Conservation (phyloP, 768 basidiomycete genomes). For the Myochromella boudieri region DNA sequence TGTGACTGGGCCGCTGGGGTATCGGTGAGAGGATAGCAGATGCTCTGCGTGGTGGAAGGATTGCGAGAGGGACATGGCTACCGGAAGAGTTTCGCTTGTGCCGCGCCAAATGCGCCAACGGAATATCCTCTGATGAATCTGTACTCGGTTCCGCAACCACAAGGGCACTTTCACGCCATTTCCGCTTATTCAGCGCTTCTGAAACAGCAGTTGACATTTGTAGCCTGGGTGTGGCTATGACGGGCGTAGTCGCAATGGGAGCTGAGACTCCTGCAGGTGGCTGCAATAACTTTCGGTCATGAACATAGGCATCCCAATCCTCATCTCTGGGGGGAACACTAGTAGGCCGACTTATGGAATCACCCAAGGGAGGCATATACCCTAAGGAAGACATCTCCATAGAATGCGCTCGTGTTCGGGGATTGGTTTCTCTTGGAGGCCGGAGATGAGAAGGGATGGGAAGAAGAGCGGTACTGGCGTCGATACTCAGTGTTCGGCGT, state of each 20-base stretch:
- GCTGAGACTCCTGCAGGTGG: constrained; percentile 79
- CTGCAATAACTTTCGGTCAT: constrained; percentile 80
- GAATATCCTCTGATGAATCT: constrained; percentile 50
- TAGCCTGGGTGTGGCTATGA: constrained; percentile 39
- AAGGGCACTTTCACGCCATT: constrained; percentile 68
- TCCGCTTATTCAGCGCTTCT: constrained; percentile 72
- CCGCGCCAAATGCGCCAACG: constrained; percentile 34
- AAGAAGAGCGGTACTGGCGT: constrained; percentile 53
- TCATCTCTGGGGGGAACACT: constrained; percentile 72
- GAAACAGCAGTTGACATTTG: constrained; percentile 71
- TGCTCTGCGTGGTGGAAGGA: constrained; percentile 46
- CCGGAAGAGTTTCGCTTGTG: constrained; percentile 28
- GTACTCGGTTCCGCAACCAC: constrained; percentile 41
- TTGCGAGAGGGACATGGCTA: constrained; percentile 39
- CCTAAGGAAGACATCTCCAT: constrained; percentile 62
- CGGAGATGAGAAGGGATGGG: constrained; percentile 58
- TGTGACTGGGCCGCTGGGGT: constrained; percentile 48
- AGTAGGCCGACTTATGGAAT: constrained; percentile 65
- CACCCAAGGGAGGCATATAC: constrained; percentile 42
- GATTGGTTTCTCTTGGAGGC: constrained; percentile 67
- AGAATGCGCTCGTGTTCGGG: constrained; percentile 68
- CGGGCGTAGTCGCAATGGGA: constrained; percentile 68
- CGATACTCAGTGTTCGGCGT: constrained; percentile 66
- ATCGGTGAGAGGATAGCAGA: constrained; percentile 38
- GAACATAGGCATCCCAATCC: constrained; percentile 88